Conservation (phyloP, 2,329 filamentous ascomycete species). For the Verticillium albo-atrum region DNA sequence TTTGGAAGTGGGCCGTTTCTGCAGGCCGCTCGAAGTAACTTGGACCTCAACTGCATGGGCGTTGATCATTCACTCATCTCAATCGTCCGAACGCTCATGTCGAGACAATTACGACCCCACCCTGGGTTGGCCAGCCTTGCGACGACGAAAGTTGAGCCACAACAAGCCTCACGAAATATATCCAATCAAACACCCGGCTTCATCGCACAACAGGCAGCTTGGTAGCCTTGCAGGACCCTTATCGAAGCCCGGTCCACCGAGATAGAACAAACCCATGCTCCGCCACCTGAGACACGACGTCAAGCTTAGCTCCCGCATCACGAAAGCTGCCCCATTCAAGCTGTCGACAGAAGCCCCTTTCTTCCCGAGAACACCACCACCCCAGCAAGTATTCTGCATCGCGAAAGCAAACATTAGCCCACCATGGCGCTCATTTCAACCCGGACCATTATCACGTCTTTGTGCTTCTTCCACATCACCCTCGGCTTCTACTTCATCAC, state of each 20-base stretch:
- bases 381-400: background rate
- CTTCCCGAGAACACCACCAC: background rate
- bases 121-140: background rate
- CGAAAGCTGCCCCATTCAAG: background rate
- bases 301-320: background rate
- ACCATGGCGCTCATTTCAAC: conserved; percentile 78
- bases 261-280: background rate
- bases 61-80: too few species aligned
- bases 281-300: background rate
- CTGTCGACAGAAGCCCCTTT: background rate
- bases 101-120: background rate
- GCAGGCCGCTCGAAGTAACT: too few species aligned
- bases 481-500: conserved; percentile 80
- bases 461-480: conserved; percentile 81
- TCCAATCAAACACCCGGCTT: background rate
- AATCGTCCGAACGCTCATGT: background rate
- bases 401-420: background rate
- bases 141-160: background rate
- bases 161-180: background rate
- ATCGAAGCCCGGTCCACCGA: background rate
- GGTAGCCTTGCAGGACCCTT: background rate
- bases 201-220: too few species aligned
- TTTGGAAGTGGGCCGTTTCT: too few species aligned
- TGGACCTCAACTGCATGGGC: too few species aligned
- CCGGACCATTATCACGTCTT: conserved; percentile 72